These are phyloP conservation scores for Plasmodium gallinaceum DNA, from an alignment of 169 alveolate species.

Conservation along the genomic window DNA sequence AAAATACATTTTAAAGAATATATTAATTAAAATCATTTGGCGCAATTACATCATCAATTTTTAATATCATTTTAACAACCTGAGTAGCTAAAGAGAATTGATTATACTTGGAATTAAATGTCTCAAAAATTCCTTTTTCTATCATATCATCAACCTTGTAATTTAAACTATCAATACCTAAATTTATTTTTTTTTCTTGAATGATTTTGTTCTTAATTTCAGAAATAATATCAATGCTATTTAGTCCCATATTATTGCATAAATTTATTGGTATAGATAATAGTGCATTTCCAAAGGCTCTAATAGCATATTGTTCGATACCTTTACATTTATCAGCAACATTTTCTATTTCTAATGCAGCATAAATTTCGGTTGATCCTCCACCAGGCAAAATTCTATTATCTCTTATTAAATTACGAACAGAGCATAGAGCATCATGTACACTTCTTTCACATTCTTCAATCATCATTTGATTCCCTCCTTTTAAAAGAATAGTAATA, in stretches of 20 bases:
- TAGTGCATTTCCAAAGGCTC: conserved; percentile 98
- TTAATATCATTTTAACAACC: conserved; percentile 98
- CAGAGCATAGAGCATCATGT: conserved; percentile 99
- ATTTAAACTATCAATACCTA: conserved; percentile 95
- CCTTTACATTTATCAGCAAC: conserved; percentile 93
- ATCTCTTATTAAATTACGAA: conserved; percentile 92
- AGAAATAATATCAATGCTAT: conserved; percentile 94
- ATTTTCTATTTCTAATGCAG: conserved; percentile 93
- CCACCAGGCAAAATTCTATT: conserved; percentile 97
- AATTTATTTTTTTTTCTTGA: conserved; percentile 88
- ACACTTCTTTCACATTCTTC: conserved; percentile 98
- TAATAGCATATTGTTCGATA: conserved; percentile 98
- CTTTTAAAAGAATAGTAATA: conserved; percentile 96
- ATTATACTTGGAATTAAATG: conserved; percentile 94
- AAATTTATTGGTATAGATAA: conserved; percentile 96
- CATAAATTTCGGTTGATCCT: conserved; percentile 98
- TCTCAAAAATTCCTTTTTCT: conserved; percentile 94
- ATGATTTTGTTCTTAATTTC: conserved; percentile 92
- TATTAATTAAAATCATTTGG: conserved; percentile 69
- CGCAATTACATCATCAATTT: conserved; percentile 97
- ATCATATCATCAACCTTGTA: conserved; percentile 92
- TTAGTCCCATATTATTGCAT: conserved; percentile 97
- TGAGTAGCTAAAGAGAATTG: conserved; percentile 98
- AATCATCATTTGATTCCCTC: conserved; percentile 97
- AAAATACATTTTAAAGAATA: background rate